A percentile compares a stretch with the other conserved stretches of the same genome.
Evolutionary conservation across 2,329 filamentous ascomycete species (phyloP).

Genomic region (Penicillium sp.): DNA sequence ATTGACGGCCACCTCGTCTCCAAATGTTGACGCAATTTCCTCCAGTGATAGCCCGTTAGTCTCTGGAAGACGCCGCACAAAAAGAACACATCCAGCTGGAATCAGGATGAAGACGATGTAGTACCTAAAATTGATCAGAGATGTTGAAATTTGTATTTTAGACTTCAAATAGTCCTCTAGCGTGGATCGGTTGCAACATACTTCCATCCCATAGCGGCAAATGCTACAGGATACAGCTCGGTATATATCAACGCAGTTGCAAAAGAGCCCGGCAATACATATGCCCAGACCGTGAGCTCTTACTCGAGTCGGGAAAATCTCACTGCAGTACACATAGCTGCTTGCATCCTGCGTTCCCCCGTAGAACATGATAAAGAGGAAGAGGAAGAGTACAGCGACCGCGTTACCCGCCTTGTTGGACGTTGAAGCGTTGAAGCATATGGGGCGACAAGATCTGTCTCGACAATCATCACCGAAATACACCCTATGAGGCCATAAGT

Average conservation of each 20-base stretch:
- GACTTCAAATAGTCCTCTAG: no score
- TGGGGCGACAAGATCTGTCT: not conserved
- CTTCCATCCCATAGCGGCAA: slow-evolving; percentile 17
- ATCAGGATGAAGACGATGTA: slow-evolving; percentile 14
- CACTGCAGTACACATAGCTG: slow-evolving; percentile 15
- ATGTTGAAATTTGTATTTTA: no score
- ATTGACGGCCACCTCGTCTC: no score
- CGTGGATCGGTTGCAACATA: no score
- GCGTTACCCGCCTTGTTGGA: not conserved
- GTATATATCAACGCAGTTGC: slow-evolving; percentile 2
- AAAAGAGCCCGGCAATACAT: slow-evolving; percentile 7
- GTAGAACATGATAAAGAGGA: not conserved
- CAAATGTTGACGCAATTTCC: slow-evolving; percentile 7
- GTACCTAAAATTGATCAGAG: no score
- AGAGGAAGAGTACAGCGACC: not conserved
- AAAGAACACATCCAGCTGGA: not conserved
- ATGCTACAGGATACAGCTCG: not conserved
- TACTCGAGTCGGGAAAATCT: slow-evolving; percentile 15
- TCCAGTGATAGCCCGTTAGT: slow-evolving; percentile 20
- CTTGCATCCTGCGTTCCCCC: slow-evolving; percentile 3
- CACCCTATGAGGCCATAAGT: not conserved
- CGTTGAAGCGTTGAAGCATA: not conserved
- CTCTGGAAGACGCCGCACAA: slow-evolving; percentile 18
- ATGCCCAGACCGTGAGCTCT: slow-evolving; percentile 10
- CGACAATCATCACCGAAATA: not conserved